Evolutionary conservation across 371 early-diverging fungal species (phyloP).

Genomic region (Apophysomyces ossiformis): DNA sequence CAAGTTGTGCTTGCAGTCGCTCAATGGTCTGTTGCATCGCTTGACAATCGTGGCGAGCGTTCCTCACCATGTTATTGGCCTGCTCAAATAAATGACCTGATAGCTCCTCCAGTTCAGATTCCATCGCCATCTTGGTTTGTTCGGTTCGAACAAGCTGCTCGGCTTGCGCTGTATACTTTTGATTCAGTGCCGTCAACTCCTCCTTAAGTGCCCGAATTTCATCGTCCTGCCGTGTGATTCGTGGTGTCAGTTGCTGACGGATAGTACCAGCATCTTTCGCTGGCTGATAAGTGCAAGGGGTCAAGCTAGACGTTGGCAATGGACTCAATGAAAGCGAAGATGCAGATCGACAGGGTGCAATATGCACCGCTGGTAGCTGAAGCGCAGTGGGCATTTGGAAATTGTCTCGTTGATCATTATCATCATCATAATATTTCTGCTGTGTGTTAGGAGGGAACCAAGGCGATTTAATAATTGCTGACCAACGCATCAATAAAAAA

Average conservation of each 20-base stretch:
- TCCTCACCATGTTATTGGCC: slow-evolving; percentile 86
- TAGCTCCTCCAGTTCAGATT: slow-evolving; percentile 86
- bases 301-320: not conserved
- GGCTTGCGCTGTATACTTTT: not conserved
- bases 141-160: not conserved
- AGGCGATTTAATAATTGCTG: not conserved
- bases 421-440: not conserved
- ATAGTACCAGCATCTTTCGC: not conserved
- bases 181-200: not conserved
- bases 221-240: not conserved
- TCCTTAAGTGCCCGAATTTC: slow-evolving; percentile 1
- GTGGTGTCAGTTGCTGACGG: not conserved
- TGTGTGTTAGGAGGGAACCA: not conserved
- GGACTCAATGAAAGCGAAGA: slow-evolving; percentile 4
- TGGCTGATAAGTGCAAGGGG: not conserved
- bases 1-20: slow-evolving; percentile 49
- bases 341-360: slow-evolving; percentile 4
- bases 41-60: slow-evolving; percentile 62
- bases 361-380: not conserved
- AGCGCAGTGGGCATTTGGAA: not conserved
- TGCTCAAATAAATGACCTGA: slow-evolving; percentile 84
- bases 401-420: not conserved
- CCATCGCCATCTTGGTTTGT: slow-evolving; percentile 41
- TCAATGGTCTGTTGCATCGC: slow-evolving; percentile 42
- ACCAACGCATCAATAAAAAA: not conserved